Base-by-base conservation (phyloP, 1,139 yeast species). In the Saccharomyces uvarum region DNA sequence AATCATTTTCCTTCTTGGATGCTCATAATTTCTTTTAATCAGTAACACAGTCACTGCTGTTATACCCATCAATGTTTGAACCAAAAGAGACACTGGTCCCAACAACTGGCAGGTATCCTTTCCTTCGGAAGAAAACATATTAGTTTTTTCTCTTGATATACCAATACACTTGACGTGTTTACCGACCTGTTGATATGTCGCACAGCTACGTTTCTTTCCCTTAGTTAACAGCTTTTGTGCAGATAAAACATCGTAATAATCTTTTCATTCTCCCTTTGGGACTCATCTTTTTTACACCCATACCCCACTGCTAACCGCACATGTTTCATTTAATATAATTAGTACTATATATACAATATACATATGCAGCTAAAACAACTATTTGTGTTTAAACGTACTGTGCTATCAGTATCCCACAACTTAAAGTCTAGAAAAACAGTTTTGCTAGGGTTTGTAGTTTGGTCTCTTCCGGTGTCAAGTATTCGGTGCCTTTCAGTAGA, bases 1-100 rank as follows among this genome's bases (percentile, higher is more conserved):
- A 55, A 80, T 78, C 89, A 96, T 83, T 7, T 96, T 89, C 60
- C 98, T 75, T 58, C 91, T 78, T 0, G 97, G 97, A 57, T 79
- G 78, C 68, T 93, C 98, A 61, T 83, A 81, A 60, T 75, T 80
- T 55, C 99, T 76, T 66, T 93, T 93, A 59, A 84, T 72, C 2
- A 90, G 81, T 52, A 93, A 75, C 1, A 95, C 82, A 19, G 85
- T 77, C 11, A 93, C 71, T 28, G 96, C 91, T 38, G 89, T 73
- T 5, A 84, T 69, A 0, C 98, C 99, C 73, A 93, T 69, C 4
- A 77, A 61, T 1, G 78, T 77, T 65, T 86, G 95, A 1, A 88
- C 81, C 11, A 83, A 53, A 24, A 86, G 71, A 0, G 91, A 84
- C 54, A 85, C 83, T 3, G 91, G 86, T 0, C 93, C 93, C 44